phyloP scores from a whole-genome alignment of 495 filamentous ascomycete genomes.

The Penicillium goetzii region DNA sequence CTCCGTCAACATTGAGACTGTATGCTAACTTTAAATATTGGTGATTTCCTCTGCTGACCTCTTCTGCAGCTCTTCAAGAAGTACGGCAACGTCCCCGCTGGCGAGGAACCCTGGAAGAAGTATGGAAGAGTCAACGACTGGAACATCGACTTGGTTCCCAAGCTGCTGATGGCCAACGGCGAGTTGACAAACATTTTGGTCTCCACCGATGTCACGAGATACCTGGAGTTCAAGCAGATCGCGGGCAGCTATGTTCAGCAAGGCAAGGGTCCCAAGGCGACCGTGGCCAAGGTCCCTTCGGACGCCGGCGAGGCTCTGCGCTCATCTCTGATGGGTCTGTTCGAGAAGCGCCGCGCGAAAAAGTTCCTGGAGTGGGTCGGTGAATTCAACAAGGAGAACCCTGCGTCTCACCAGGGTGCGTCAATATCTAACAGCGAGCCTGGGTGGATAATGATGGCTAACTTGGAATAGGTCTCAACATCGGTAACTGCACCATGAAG shows the following conservation, averaged over 20 bases:
- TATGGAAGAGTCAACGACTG: constrained; percentile 96
- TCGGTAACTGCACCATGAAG: constrained; percentile 82
- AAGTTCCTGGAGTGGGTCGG: constrained; percentile 97
- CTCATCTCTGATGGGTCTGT: constrained; percentile 94
- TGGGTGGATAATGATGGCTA: constrained; percentile 20
- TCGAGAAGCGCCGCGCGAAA: constrained; percentile 96
- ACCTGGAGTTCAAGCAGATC: constrained; percentile 98
- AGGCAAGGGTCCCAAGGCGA: constrained; percentile 74
- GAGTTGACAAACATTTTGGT: constrained; percentile 98
- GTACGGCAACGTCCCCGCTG: constrained; percentile 78
- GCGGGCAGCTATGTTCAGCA: constrained; percentile 98
- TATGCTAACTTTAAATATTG: constrained; percentile 43
- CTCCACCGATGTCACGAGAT: constrained; percentile 94
- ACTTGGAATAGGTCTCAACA: constrained; percentile 71
- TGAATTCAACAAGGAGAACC: constrained; percentile 81
- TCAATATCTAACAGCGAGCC: constrained; percentile 9
- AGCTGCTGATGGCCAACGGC: constrained; percentile 97
- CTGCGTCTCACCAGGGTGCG: constrained; percentile 84
- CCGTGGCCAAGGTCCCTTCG: constrained; percentile 94
- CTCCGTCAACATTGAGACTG: constrained; percentile 90
- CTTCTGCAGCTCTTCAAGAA: constrained; percentile 82
- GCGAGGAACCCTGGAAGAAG: constrained; percentile 96
- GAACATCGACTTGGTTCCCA: constrained; percentile 98
- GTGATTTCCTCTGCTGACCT: constrained; percentile 19
- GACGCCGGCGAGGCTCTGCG: constrained; percentile 88